Percentiles rank a stretch among this genome's conserved stretches.
phyloP scores from a whole-genome alignment of 257 asterid species.

The Mitragyna speciosa region DNA sequence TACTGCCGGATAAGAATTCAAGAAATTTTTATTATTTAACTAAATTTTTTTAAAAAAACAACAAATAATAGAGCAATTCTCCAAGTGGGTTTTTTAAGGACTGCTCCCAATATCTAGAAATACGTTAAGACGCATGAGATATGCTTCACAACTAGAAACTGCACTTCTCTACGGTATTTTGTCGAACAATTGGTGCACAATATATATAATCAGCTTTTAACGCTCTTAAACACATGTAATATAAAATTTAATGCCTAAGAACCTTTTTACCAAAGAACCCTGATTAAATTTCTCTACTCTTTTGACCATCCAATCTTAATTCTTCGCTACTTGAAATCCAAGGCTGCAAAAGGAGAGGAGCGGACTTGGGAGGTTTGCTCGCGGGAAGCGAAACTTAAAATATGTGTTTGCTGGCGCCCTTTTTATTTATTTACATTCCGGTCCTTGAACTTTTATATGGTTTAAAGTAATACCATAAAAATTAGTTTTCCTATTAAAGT shows the following conservation, averaged over 20 bases:
- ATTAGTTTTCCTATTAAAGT: too few species aligned
- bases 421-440: not conserved
- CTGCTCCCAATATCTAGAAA: not conserved
- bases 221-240: not conserved
- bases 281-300: not conserved
- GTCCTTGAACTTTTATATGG: not conserved
- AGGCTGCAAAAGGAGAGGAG: not conserved
- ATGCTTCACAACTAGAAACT: not conserved
- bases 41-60: not conserved
- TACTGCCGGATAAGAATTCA: not conserved
- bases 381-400: too few species aligned
- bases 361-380: too few species aligned
- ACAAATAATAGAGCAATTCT: not conserved
- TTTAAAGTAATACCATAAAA: not conserved
- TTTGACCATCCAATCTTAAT: not conserved
- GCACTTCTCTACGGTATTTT: slow-evolving; percentile 22
- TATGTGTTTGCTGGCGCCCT: not conserved
- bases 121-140: not conserved
- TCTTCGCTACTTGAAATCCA: not conserved
- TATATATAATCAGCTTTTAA: not conserved
- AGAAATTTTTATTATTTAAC: not conserved
- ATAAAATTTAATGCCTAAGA: not conserved
- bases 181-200: slow-evolving; percentile 35
- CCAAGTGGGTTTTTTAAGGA: not conserved
- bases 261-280: not conserved